phyloP scores from a whole-genome alignment of 2,329 filamentous ascomycete genomes.

The Calonectria pteridis region DNA sequence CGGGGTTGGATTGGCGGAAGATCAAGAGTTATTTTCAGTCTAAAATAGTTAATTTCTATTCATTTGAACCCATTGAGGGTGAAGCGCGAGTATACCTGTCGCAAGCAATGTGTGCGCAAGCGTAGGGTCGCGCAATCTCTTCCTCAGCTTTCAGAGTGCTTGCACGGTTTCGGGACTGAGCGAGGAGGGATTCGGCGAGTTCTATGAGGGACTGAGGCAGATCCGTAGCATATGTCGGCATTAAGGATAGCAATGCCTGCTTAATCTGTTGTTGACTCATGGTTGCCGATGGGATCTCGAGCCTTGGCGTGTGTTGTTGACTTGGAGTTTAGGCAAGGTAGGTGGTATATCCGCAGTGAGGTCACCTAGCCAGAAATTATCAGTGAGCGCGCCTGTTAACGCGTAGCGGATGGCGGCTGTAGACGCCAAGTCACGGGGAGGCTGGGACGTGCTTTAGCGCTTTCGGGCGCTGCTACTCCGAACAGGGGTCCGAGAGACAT shows the following conservation, averaged over 20 bases:
- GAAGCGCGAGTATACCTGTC: constrained; percentile 69
- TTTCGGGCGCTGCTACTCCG: background rate
- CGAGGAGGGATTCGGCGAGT: constrained; percentile 78
- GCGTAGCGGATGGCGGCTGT: constrained; percentile 9
- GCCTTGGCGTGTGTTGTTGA: background rate
- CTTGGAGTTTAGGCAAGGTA: background rate
- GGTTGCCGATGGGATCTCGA: constrained; percentile 22
- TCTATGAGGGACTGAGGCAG: constrained; percentile 78
- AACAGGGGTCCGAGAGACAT: background rate
- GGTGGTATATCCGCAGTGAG: background rate
- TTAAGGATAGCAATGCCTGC: constrained; percentile 77
- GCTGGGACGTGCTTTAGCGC: constrained; percentile 5
- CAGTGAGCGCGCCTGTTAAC: constrained; percentile 13
- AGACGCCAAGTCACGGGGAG: constrained; percentile 26
- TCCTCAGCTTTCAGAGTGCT: constrained; percentile 85
- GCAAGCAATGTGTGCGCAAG: constrained; percentile 90
- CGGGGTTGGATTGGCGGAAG: constrained; percentile 81
- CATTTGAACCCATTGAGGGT: background rate
- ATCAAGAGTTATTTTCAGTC: constrained; percentile 80
- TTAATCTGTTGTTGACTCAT: constrained; percentile 81
- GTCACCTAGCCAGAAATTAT: background rate
- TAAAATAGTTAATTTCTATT: constrained; percentile 47
- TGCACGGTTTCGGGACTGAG: constrained; percentile 83
- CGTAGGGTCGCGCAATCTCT: constrained; percentile 86
- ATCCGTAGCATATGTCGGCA: constrained; percentile 78